phyloP scores from a whole-genome alignment of 495 filamentous ascomycete species.

The Neurospora sp. region DNA sequence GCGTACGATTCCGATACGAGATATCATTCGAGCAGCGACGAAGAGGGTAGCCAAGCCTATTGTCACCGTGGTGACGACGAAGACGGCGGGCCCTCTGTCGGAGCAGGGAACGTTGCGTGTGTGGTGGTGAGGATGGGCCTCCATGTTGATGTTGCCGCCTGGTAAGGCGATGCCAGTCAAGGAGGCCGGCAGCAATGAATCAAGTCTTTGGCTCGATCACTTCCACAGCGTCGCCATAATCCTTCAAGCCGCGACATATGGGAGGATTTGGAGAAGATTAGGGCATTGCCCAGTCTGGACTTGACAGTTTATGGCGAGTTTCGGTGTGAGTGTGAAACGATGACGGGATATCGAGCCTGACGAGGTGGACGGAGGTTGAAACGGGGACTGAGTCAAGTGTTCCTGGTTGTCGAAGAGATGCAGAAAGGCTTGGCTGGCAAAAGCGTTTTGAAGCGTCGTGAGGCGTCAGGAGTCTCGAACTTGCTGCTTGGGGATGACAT shows the following conservation, averaged over 20 bases:
- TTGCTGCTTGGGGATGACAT: neutral
- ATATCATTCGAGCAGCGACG: constrained; percentile 61
- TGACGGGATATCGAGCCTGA: neutral
- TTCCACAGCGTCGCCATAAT: neutral
- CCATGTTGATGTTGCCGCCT: constrained; percentile 1
- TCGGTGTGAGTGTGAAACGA: neutral
- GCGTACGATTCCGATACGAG: constrained; percentile 62
- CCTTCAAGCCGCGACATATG: neutral
- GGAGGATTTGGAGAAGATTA: neutral
- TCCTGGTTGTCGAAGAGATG: neutral
- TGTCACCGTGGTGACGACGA: constrained; percentile 64
- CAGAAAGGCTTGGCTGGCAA: neutral
- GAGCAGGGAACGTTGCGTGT: constrained; percentile 19
- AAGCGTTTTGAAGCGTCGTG: neutral
- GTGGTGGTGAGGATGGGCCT: neutral
- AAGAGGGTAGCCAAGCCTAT: constrained; percentile 58
- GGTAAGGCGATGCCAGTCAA: neutral
- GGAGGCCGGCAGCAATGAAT: neutral
- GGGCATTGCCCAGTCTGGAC: neutral
- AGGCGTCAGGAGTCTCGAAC: neutral
- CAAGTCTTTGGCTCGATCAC: neutral
- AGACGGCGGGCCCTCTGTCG: constrained; percentile 53
- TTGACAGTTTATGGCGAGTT: neutral
- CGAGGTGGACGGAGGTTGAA: neutral
- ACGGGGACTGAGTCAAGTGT: neutral